Evolutionary conservation across 2,329 filamentous ascomycete species (phyloP).

Genomic region (Septoria petroselini): DNA sequence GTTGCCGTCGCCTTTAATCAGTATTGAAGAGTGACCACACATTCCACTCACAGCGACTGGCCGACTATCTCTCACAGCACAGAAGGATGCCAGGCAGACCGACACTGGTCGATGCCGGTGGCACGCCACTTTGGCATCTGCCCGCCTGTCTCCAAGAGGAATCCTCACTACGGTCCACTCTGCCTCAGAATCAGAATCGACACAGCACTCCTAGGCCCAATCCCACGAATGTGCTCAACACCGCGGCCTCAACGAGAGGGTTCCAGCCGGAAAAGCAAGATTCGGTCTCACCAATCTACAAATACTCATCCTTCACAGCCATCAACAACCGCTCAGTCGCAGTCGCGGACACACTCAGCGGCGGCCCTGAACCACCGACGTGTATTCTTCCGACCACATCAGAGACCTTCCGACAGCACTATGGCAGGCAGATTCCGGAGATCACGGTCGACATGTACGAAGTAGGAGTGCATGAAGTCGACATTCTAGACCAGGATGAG

Average conservation of each 20-base stretch:
- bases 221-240: too few species aligned
- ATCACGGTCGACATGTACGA: conserved; percentile 19
- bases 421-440: conserved; percentile 11
- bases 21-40: too few species aligned
- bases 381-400: conserved; percentile 11
- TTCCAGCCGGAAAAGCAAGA: not conserved
- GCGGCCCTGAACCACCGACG: not conserved
- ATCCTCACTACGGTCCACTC: conserved; percentile 13
- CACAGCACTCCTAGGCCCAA: too few species aligned
- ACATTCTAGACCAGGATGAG: conserved; percentile 15
- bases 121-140: conserved; percentile 10
- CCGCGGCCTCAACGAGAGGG: not conserved
- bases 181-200: not conserved
- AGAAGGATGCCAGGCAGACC: not conserved
- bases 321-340: conserved; percentile 2
- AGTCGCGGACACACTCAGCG: not conserved
- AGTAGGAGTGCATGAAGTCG: conserved; percentile 9
- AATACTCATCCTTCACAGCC: conserved; percentile 3
- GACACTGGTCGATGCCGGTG: conserved; percentile 8
- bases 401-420: conserved; percentile 10
- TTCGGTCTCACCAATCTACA: not conserved
- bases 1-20: too few species aligned
- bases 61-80: not conserved
- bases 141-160: conserved; percentile 8
- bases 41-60: not conserved